A percentile compares a stretch with the other conserved stretches of the same genome.
phyloP scores from a whole-genome alignment of 139 green algal genomes.

The Coelastrella sp. region DNA sequence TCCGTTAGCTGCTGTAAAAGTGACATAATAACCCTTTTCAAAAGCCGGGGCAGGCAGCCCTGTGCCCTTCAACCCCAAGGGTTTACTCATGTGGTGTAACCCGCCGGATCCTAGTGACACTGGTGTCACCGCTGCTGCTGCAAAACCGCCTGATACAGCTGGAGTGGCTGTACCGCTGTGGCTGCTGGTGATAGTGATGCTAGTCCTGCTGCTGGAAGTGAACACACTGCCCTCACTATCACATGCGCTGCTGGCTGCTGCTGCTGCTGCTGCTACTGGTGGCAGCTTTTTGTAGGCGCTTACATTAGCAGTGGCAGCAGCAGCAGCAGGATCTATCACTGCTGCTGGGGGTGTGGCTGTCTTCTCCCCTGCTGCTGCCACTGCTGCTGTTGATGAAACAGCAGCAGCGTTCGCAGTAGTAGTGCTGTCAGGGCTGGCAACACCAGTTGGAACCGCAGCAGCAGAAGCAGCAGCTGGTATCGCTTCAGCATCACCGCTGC shows the following conservation, averaged over 20 bases:
- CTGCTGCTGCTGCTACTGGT: not conserved
- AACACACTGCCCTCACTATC: slow-evolving; percentile 41
- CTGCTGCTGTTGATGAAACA: not conserved
- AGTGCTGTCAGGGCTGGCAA: not conserved
- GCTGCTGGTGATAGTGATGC: slow-evolving; percentile 33
- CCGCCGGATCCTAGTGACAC: not conserved
- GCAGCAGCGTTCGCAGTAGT: not conserved
- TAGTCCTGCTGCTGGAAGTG: slow-evolving; percentile 35
- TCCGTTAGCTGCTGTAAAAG: slow-evolving; percentile 5
- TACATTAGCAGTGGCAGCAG: not conserved
- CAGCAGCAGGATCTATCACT: not conserved
- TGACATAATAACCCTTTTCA: slow-evolving; percentile 37
- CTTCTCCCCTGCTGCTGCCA: not conserved
- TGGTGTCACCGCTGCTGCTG: not conserved
- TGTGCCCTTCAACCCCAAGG: not conserved
- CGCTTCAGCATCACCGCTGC: not conserved
- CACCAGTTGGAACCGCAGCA: not conserved
- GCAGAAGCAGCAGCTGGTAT: not conserved
- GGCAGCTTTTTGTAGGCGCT: not conserved
- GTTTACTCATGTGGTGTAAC: not conserved
- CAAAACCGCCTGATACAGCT: not conserved
- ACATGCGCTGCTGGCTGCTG: slow-evolving; percentile 8
- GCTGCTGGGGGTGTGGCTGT: not conserved
- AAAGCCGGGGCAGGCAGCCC: slow-evolving; percentile 3
- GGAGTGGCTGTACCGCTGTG: not conserved